These are phyloP conservation scores for Scheffersomyces ergatensis DNA, from an alignment of 805 yeast genomes.

Conservation along the genomic window DNA sequence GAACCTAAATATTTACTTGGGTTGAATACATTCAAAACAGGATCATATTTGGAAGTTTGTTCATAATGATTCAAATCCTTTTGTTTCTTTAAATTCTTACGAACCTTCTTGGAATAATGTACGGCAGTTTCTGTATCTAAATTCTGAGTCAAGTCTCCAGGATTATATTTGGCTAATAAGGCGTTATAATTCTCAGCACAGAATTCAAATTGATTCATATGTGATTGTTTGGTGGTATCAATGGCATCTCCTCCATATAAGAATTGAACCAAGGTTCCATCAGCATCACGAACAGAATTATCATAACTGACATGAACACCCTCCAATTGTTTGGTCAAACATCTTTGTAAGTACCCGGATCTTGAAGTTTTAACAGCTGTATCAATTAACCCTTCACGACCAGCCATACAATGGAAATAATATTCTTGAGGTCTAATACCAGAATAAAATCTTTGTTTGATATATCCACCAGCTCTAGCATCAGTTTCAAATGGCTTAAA, in stretches of 20 bases:
- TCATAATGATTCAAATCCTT: conserved; percentile 59
- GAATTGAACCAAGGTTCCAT: conserved; percentile 91
- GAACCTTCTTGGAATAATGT: conserved; percentile 76
- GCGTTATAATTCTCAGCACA: conserved; percentile 90
- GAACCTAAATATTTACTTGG: conserved; percentile 92
- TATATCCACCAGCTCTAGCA: conserved; percentile 98
- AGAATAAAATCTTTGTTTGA: conserved; percentile 94
- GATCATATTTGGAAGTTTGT: conserved; percentile 72
- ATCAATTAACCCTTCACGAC: conserved; percentile 99
- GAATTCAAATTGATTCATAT: conserved; percentile 90
- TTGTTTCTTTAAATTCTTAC: conserved; percentile 69
- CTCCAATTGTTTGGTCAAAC: conserved; percentile 95
- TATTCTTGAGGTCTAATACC: conserved; percentile 98
- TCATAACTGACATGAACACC: conserved; percentile 95
- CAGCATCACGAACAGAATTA: conserved; percentile 92
- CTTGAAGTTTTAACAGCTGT: conserved; percentile 98
- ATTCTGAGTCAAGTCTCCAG: conserved; percentile 65
- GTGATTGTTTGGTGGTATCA: conserved; percentile 92
- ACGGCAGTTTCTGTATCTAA: conserved; percentile 84
- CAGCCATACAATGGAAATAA: conserved; percentile 99
- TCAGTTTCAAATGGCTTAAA: conserved; percentile 96
- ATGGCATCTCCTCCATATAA: conserved; percentile 96
- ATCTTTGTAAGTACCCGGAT: conserved; percentile 97
- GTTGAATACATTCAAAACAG: conserved; percentile 78
- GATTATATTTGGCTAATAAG: conserved; percentile 80